A percentile compares a stretch with the other conserved stretches of the same genome.
Evolutionary conservation across 139 green algal genomes (phyloP).

Genomic region (Edaphochlamys debaryana): DNA sequence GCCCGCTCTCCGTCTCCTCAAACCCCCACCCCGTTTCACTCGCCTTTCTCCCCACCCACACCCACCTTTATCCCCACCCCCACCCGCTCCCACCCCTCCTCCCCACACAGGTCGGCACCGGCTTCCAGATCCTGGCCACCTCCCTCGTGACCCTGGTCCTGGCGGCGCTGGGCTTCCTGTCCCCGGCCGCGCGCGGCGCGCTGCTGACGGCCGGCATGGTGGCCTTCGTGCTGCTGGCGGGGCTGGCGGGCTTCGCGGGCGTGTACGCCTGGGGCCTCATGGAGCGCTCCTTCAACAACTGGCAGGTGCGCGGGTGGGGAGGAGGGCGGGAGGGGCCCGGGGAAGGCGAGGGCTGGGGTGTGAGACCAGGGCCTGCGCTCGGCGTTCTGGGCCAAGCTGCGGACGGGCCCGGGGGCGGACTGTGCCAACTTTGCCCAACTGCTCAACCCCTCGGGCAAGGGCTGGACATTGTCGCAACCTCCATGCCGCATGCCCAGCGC

Average conservation of each 20-base stretch:
- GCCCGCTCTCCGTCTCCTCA: too few species aligned
- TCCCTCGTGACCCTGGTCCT: conserved; percentile 88
- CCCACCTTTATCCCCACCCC: too few species aligned
- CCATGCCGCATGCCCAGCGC: too few species aligned
- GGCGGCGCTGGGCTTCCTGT: conserved; percentile 94
- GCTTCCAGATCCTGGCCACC: conserved; percentile 89
- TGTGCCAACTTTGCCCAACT: too few species aligned
- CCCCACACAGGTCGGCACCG: conserved; percentile 74
- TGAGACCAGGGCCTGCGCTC: not conserved
- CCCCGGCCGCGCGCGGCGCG: conserved; percentile 87
- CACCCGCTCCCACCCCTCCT: not conserved
- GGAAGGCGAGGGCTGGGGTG: not conserved
- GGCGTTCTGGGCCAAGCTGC: too few species aligned
- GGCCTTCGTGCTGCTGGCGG: conserved; percentile 85
- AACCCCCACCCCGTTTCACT: too few species aligned
- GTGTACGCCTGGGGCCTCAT: conserved; percentile 89
- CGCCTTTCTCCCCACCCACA: too few species aligned
- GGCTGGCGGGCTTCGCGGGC: conserved; percentile 47
- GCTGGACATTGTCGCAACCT: too few species aligned
- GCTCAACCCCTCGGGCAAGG: too few species aligned
- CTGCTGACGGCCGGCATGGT: conserved; percentile 89
- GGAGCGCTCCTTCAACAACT: conserved; percentile 80
- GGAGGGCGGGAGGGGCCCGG: not conserved
- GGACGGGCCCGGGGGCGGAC: not conserved
- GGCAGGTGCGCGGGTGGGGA: conserved; percentile 46